These are phyloP conservation scores for Tillandsia leiboldiana DNA, from an alignment of 176 grass and related monocot genomes.

Conservation along the genomic window DNA sequence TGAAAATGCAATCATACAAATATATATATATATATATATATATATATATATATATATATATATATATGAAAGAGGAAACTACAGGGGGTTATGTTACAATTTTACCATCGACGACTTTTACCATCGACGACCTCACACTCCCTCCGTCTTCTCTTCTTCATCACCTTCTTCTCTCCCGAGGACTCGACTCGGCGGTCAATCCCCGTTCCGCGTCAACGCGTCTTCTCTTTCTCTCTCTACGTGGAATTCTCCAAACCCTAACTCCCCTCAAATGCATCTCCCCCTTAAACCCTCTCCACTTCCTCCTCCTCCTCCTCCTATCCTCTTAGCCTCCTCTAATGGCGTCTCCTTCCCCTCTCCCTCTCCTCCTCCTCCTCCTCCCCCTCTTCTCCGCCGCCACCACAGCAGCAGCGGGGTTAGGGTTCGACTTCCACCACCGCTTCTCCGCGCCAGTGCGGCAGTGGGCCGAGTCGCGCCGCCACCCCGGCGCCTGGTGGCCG, in stretches of 20 bases:
- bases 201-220: too few species aligned
- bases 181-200: too few species aligned
- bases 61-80: too few species aligned
- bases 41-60: too few species aligned
- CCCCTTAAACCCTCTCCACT: not conserved
- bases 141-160: too few species aligned
- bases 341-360: constrained; percentile 22
- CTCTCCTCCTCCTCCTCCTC: not conserved
- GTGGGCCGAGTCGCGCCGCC: constrained; percentile 40
- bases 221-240: too few species aligned
- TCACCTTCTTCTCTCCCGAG: too few species aligned
- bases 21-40: too few species aligned
- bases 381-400: not conserved
- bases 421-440: constrained; percentile 75
- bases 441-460: constrained; percentile 55
- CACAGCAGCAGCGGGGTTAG: constrained; percentile 16
- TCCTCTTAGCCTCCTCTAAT: constrained; percentile 10
- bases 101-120: too few species aligned
- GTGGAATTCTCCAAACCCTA: not conserved
- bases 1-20: too few species aligned
- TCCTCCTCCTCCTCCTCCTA: not conserved
- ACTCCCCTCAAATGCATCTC: not conserved
- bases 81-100: too few species aligned
- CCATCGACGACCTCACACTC: too few species aligned
- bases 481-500: constrained; percentile 33